Percentiles rank a stretch among this genome's conserved stretches.
phyloP scores from a whole-genome alignment of 2,329 filamentous ascomycete genomes.

The Pseudocercospora musae region DNA sequence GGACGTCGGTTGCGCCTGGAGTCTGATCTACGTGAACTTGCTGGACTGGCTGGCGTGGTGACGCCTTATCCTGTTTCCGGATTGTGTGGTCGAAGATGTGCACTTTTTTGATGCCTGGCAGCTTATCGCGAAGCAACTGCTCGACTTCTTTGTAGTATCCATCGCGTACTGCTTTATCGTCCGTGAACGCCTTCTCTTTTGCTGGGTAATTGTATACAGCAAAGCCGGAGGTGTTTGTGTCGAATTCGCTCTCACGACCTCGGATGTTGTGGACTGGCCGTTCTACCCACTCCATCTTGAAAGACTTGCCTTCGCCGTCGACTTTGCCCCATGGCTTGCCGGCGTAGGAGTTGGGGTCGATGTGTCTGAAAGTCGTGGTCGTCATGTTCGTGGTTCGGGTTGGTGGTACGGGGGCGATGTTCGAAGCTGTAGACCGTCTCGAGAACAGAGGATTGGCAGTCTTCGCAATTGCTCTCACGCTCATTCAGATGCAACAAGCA shows the following conservation, averaged over 20 bases:
- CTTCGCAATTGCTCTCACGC: not conserved
- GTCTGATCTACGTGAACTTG: constrained; percentile 72
- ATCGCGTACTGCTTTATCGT: constrained; percentile 54
- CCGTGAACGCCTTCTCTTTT: constrained; percentile 53
- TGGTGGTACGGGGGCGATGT: not conserved
- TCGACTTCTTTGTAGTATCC: constrained; percentile 64
- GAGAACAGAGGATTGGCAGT: not conserved
- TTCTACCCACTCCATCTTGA: constrained; percentile 44
- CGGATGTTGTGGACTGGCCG: constrained; percentile 56
- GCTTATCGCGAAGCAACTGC: constrained; percentile 51
- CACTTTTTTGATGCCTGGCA: constrained; percentile 58
- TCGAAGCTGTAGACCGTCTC: not conserved
- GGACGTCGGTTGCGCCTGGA: constrained; percentile 56
- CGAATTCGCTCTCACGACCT: constrained; percentile 50
- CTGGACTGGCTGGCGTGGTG: constrained; percentile 63
- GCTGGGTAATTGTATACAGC: constrained; percentile 53
- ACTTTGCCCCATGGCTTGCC: constrained; percentile 64
- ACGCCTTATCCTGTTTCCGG: constrained; percentile 52
- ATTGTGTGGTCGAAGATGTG: constrained; percentile 73
- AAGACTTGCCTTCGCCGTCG: constrained; percentile 58
- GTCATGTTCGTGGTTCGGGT: constrained; percentile 48
- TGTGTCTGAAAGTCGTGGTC: constrained; percentile 58
- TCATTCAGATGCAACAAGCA: not conserved
- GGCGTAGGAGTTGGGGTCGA: constrained; percentile 51
- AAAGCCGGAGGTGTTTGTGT: constrained; percentile 59